These are phyloP conservation scores for Coemansia sp. DNA, from an alignment of 192 early-diverging fungal species.

Conservation along the genomic window DNA sequence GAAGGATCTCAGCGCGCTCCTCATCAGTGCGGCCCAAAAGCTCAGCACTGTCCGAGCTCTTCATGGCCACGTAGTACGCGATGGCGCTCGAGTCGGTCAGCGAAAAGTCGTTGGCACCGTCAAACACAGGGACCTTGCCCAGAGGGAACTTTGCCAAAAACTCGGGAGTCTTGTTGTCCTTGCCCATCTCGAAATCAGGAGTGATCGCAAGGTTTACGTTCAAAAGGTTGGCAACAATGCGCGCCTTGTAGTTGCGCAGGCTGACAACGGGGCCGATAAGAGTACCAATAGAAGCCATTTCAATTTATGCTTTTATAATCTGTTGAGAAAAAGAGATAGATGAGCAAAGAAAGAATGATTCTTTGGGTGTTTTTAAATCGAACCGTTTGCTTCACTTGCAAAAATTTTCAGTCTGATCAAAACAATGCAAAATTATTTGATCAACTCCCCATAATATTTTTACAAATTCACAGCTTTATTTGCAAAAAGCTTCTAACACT, in stretches of 20 bases:
- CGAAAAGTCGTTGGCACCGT: constrained; percentile 72
- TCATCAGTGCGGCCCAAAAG: constrained; percentile 62
- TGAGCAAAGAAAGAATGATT: no score
- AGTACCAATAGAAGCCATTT: constrained; percentile 47
- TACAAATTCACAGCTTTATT: no score
- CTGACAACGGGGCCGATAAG: constrained; percentile 35
- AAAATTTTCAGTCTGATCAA: no score
- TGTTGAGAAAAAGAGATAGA: no score
- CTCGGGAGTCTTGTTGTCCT: constrained; percentile 76
- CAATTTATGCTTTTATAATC: no score
- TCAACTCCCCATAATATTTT: no score
- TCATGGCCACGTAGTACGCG: constrained; percentile 73
- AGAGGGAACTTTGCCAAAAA: constrained; percentile 89
- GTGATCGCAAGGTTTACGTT: constrained; percentile 69
- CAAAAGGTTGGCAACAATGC: constrained; percentile 77
- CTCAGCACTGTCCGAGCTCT: constrained; percentile 41
- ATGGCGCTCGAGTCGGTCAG: constrained; percentile 87
- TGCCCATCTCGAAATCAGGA: constrained; percentile 62
- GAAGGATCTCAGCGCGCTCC: constrained; percentile 65
- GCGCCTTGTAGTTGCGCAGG: constrained; percentile 59
- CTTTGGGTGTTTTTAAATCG: no score
- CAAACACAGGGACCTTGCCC: constrained; percentile 89
- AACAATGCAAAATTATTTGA: no score
- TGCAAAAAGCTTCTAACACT: no score
- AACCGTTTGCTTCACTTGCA: no score